Percentiles rank a stretch among this genome's conserved stretches.
Conservation (phyloP, 1,139 yeast species). For the Arxiozyma telluris region DNA sequence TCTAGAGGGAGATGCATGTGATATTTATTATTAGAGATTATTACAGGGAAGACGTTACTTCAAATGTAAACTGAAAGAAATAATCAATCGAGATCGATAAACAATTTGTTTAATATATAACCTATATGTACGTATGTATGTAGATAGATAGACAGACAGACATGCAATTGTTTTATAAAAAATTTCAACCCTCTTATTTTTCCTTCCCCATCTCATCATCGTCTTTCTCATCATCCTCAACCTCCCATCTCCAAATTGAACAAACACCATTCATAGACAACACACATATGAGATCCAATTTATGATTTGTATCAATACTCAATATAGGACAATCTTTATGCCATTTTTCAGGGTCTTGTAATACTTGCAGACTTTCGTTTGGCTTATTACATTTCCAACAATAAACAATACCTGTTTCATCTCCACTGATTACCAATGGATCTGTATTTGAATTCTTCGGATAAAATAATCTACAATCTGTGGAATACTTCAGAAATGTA, state of each 20-base stretch:
- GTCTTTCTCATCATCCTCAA: background rate
- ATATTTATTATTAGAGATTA: too few relatives aligned
- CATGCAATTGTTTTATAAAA: background rate
- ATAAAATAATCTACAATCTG: slow-evolving; percentile 2
- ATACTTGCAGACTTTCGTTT: slow-evolving; percentile 29
- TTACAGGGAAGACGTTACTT: too few relatives aligned
- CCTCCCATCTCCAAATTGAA: slow-evolving; percentile 21
- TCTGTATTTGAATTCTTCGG: slow-evolving; percentile 2
- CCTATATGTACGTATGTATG: too few relatives aligned
- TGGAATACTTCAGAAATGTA: background rate
- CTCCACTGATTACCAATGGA: slow-evolving; percentile 51
- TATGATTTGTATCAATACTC: slow-evolving; percentile 35
- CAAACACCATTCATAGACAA: slow-evolving; percentile 37
- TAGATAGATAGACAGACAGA: too few relatives aligned
- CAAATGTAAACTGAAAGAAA: background rate
- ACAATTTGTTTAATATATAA: too few relatives aligned
- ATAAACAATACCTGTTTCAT: slow-evolving; percentile 49
- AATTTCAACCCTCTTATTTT: background rate
- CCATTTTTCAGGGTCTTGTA: slow-evolving; percentile 29
- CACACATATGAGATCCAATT: slow-evolving; percentile 37
- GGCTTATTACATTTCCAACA: slow-evolving; percentile 71
- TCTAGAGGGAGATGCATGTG: too few relatives aligned
- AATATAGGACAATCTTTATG: slow-evolving; percentile 36
- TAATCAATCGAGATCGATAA: background rate
- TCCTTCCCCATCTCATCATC: background rate